Evolutionary conservation across 1,284 basidiomycete species (phyloP).

Genomic region (Mycocalia duriaeana): DNA sequence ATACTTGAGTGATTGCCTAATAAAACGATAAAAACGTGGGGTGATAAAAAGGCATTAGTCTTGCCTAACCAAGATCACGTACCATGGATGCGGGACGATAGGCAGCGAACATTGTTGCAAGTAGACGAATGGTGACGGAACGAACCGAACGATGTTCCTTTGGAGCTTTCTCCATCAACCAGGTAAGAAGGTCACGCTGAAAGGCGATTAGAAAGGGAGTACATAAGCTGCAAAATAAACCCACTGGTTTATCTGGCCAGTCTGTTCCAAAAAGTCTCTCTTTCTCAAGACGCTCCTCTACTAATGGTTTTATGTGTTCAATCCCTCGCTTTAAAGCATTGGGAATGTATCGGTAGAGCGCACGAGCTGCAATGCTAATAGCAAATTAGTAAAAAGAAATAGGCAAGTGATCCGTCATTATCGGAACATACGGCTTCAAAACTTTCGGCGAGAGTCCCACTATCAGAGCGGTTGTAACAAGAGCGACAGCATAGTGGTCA

Average conservation of each 20-base stretch:
- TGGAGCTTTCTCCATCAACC: conserved; percentile 26
- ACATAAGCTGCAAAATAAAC: no score
- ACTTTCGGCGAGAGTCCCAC: conserved; percentile 32
- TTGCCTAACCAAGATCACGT: conserved; percentile 1
- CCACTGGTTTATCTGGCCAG: conserved; percentile 26
- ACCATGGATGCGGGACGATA: conserved; percentile 30
- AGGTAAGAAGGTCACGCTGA: conserved; percentile 27
- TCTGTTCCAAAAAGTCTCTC: conserved; percentile 30
- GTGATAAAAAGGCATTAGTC: not conserved
- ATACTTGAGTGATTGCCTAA: conserved; percentile 28
- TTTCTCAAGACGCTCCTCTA: conserved; percentile 35
- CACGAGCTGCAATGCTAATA: conserved; percentile 21
- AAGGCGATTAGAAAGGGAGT: not conserved
- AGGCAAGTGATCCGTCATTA: not conserved
- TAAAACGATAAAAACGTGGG: not conserved
- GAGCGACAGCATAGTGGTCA: conserved; percentile 32
- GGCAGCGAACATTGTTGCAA: conserved; percentile 31
- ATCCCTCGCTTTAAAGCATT: conserved; percentile 23
- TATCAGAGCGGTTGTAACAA: conserved; percentile 24
- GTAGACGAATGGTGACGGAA: conserved; percentile 23
- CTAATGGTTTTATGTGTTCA: conserved; percentile 31
- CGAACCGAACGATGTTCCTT: conserved; percentile 18
- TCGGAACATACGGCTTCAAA: conserved; percentile 33
- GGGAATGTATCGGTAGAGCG: conserved; percentile 19
- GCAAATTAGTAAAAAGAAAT: not conserved